phyloP scores from a whole-genome alignment of 306 rosid genomes.

The Rubus parviflorus region DNA sequence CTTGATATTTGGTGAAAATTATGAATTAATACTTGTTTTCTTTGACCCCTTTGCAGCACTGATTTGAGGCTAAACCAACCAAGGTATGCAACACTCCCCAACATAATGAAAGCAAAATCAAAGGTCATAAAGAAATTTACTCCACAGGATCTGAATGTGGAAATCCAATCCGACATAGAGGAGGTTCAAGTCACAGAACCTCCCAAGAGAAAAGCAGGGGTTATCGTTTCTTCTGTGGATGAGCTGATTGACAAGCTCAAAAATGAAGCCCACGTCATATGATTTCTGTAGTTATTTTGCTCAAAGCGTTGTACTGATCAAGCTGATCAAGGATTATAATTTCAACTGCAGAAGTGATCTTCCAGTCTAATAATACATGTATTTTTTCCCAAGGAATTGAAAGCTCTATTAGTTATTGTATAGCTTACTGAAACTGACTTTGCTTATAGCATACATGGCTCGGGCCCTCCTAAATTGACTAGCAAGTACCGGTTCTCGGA shows the following conservation, averaged over 20 bases:
- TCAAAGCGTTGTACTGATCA: not conserved
- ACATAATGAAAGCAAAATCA: conserved; percentile 95
- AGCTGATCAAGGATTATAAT: not conserved
- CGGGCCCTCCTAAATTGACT: not conserved
- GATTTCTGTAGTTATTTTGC: conserved; percentile 17
- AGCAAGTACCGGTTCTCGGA: not conserved
- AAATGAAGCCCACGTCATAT: conserved; percentile 79
- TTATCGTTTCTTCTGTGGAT: conserved; percentile 76
- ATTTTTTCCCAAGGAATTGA: not conserved
- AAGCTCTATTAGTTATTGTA: conserved; percentile 1
- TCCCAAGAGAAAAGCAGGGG: conserved; percentile 90
- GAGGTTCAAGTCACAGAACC: conserved; percentile 78
- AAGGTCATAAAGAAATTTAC: conserved; percentile 74
- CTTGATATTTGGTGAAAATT: not conserved
- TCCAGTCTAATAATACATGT: conserved; percentile 11
- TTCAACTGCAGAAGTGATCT: not conserved
- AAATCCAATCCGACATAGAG: conserved; percentile 71
- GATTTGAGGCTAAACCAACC: conserved; percentile 96
- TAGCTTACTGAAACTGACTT: not conserved
- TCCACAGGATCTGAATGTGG: conserved; percentile 72
- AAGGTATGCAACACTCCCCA: conserved; percentile 91
- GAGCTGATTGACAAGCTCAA: conserved; percentile 85
- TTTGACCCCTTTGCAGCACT: conserved; percentile 48
- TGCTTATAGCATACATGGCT: not conserved
- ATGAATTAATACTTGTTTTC: not conserved